phyloP scores from a whole-genome alignment of 1,284 basidiomycete genomes.

The Rhodotorula mucilaginosa region DNA sequence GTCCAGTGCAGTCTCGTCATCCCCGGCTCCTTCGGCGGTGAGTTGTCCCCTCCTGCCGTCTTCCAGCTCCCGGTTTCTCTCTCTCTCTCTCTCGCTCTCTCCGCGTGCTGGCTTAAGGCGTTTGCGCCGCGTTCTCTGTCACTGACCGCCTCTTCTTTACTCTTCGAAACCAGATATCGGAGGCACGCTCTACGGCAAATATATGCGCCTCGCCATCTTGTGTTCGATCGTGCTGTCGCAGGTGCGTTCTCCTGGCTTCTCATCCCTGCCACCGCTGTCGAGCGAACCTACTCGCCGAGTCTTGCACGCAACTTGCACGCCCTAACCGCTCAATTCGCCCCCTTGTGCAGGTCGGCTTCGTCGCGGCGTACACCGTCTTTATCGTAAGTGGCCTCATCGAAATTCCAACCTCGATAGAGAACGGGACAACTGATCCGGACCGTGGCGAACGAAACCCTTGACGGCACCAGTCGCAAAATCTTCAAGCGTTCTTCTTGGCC shows the following conservation, averaged over 20 bases:
- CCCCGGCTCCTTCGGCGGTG: slow-evolving; percentile 88
- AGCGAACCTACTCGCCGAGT: slow-evolving; percentile 31
- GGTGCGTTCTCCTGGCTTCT: slow-evolving; percentile 44
- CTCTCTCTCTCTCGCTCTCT: not conserved
- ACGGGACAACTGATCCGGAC: not conserved
- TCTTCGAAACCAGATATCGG: slow-evolving; percentile 70
- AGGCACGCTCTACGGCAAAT: slow-evolving; percentile 83
- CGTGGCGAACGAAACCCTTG: not conserved
- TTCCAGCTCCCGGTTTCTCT: not conserved
- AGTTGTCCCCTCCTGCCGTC: slow-evolving; percentile 34
- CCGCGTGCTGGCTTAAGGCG: too few relatives aligned
- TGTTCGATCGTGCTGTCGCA: slow-evolving; percentile 86
- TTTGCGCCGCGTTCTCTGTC: not conserved
- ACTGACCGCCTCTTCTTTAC: not conserved
- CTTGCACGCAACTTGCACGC: too few relatives aligned
- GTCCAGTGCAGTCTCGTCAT: slow-evolving; percentile 85
- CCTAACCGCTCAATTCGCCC: too few relatives aligned
- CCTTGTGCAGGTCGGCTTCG: slow-evolving; percentile 57
- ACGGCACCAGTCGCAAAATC: slow-evolving; percentile 16
- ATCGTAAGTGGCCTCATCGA: slow-evolving; percentile 59
- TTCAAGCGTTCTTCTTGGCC: slow-evolving; percentile 72
- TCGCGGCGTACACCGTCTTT: slow-evolving; percentile 90
- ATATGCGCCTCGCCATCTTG: slow-evolving; percentile 88
- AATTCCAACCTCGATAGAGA: too few relatives aligned
- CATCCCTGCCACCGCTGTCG: slow-evolving; percentile 11